Evolutionary conservation across 2,329 filamentous ascomycete species (phyloP).

Genomic region (Fusarium sp.): DNA sequence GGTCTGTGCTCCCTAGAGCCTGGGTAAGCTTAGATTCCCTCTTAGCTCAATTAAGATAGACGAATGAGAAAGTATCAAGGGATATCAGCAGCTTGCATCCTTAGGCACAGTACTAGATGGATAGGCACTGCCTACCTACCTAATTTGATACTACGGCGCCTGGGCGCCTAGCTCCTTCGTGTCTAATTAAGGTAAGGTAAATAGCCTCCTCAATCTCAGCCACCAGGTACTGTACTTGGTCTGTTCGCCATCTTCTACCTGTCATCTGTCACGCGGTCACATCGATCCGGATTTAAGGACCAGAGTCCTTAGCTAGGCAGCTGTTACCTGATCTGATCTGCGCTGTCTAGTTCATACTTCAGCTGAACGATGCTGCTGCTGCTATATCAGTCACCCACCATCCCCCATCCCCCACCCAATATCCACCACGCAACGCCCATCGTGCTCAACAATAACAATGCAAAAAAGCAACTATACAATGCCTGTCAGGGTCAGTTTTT

Average conservation of each 20-base stretch:
- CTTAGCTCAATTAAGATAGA: not conserved
- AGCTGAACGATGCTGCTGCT: not conserved
- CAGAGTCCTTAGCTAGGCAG: not conserved
- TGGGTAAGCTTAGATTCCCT: not conserved
- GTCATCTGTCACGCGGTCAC: slow-evolving; percentile 12
- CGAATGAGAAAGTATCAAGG: not conserved
- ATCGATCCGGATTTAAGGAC: not conserved
- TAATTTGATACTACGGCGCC: no score
- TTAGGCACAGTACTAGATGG: not conserved
- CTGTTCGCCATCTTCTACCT: slow-evolving; percentile 7
- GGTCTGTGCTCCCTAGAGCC: slow-evolving; percentile 13
- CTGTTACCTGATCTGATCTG: not conserved
- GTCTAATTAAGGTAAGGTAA: slow-evolving; percentile 22
- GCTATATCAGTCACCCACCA: not conserved
- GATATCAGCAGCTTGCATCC: slow-evolving; percentile 19
- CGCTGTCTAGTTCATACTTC: not conserved
- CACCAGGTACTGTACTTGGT: not conserved
- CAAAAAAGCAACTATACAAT: slow-evolving; percentile 13
- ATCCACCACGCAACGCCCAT: not conserved
- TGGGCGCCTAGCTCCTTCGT: slow-evolving; percentile 1
- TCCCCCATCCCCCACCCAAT: no score
- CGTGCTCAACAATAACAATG: not conserved
- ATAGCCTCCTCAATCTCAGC: not conserved
- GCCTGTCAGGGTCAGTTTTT: not conserved
- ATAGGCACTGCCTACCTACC: not conserved